These are phyloP conservation scores for Tricholomella constricta DNA, from an alignment of 768 basidiomycete species.

Conservation along the genomic window DNA sequence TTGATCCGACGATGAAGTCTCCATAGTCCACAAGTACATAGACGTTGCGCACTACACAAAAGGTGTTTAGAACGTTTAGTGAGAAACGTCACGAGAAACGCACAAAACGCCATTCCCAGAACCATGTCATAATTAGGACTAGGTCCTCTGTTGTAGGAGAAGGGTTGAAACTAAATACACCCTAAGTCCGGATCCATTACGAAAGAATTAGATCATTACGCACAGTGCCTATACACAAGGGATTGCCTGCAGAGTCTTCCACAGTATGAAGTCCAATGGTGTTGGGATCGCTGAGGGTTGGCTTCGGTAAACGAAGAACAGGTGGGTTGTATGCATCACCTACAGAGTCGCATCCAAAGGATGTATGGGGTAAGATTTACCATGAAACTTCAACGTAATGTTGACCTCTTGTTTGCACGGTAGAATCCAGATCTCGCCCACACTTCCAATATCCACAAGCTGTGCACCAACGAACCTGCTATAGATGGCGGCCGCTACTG, in stretches of 20 bases:
- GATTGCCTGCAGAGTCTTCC: conserved; percentile 32
- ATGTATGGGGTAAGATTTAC: conserved; percentile 59
- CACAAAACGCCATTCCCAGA: conserved; percentile 74
- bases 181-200: conserved; percentile 1
- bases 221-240: conserved; percentile 43
- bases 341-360: conserved; percentile 65
- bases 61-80: neutral
- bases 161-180: conserved; percentile 64
- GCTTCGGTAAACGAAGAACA: neutral
- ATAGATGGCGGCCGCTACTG: conserved; percentile 64
- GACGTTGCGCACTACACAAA: conserved; percentile 57
- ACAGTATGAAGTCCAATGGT: conserved; percentile 32
- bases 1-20: conserved; percentile 51
- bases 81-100: conserved; percentile 24
- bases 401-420: conserved; percentile 69
- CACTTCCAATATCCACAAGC: conserved; percentile 35
- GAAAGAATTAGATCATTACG: conserved; percentile 10
- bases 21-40: conserved; percentile 69
- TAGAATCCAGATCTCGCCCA: conserved; percentile 57
- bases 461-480: conserved; percentile 53
- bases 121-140: conserved; percentile 60
- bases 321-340: conserved; percentile 14
- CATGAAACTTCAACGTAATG: conserved; percentile 63
- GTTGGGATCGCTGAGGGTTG: conserved; percentile 28
- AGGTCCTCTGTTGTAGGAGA: conserved; percentile 45